Conservation (phyloP, 2,329 filamentous ascomycete genomes). For the Trichoderma aggressivum region DNA sequence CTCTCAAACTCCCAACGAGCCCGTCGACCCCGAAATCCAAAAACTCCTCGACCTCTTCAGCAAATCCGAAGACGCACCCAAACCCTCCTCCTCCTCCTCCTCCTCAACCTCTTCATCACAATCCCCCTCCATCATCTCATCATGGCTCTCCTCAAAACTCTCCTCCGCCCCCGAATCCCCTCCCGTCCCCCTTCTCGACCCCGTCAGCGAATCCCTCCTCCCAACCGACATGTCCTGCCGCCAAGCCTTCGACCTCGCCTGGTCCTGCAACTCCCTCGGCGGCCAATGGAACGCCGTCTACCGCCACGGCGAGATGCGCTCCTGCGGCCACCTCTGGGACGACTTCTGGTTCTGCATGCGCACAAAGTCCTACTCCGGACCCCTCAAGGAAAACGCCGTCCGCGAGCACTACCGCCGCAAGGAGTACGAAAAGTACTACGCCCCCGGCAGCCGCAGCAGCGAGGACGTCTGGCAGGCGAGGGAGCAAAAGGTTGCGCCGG, state of each 20-base stretch:
- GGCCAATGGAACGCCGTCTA: constrained; percentile 92
- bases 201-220: constrained; percentile 66
- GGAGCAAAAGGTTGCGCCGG: constrained; percentile 53
- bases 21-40: constrained; percentile 50
- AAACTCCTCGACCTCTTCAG: constrained; percentile 51
- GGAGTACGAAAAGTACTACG: constrained; percentile 65
- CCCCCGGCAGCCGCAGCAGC: constrained; percentile 63
- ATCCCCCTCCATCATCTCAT: constrained; percentile 24
- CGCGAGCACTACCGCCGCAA: constrained; percentile 66
- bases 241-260: constrained; percentile 85
- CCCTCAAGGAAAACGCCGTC: constrained; percentile 59
- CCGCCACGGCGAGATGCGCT: constrained; percentile 72
- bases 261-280: constrained; percentile 88
- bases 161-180: constrained; percentile 19
- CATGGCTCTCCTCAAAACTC: constrained; percentile 34
- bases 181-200: constrained; percentile 34
- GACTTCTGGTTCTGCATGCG: constrained; percentile 99
- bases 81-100: constrained; percentile 22
- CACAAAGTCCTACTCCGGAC: constrained; percentile 59
- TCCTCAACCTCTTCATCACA: constrained; percentile 29
- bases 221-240: constrained; percentile 85
- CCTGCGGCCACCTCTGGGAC: constrained; percentile 81
- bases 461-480: constrained; percentile 88
- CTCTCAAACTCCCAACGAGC: constrained; percentile 28
- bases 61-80: constrained; percentile 28